Percentiles rank a stretch among this genome's conserved stretches.
Conservation (phyloP, 192 early-diverging fungal genomes). For the Linnemannia zychae region DNA sequence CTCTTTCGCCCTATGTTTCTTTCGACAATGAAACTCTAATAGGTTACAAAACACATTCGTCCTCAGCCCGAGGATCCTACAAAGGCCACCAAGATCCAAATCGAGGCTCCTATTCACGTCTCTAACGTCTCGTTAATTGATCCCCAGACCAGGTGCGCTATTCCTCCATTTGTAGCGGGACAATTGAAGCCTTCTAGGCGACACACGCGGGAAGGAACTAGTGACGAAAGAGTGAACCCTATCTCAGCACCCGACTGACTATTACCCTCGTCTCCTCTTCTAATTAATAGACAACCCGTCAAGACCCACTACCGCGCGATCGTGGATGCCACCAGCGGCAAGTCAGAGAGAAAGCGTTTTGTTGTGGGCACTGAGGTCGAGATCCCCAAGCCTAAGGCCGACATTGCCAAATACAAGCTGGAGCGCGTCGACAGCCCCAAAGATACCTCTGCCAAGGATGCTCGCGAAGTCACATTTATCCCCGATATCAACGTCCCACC, state of each 20-base stretch:
- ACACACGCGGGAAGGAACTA: too few relatives aligned
- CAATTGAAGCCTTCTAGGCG: too few relatives aligned
- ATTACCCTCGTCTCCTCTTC: too few relatives aligned
- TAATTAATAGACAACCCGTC: constrained; percentile 49
- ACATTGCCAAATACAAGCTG: constrained; percentile 50
- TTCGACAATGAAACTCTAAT: constrained; percentile 13
- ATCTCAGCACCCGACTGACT: background rate
- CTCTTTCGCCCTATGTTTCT: background rate
- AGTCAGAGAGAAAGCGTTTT: constrained; percentile 53
- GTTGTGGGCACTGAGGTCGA: constrained; percentile 49
- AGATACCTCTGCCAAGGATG: constrained; percentile 41
- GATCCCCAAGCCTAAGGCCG: constrained; percentile 52
- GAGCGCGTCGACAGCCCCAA: constrained; percentile 53
- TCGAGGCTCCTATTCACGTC: constrained; percentile 78
- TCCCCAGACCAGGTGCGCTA: constrained; percentile 61
- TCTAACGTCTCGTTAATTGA: constrained; percentile 81
- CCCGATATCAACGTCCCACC: constrained; percentile 51
- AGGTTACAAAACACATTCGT: constrained; percentile 72
- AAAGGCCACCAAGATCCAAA: constrained; percentile 66
- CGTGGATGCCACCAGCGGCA: constrained; percentile 23
- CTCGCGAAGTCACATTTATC: constrained; percentile 52
- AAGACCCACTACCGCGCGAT: constrained; percentile 44
- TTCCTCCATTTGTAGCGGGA: background rate
- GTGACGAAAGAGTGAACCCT: background rate
- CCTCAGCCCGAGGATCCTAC: constrained; percentile 55